Evolutionary conservation across 2,329 filamentous ascomycete genomes (phyloP).

Genomic region (Arachnopeziza araneosa): DNA sequence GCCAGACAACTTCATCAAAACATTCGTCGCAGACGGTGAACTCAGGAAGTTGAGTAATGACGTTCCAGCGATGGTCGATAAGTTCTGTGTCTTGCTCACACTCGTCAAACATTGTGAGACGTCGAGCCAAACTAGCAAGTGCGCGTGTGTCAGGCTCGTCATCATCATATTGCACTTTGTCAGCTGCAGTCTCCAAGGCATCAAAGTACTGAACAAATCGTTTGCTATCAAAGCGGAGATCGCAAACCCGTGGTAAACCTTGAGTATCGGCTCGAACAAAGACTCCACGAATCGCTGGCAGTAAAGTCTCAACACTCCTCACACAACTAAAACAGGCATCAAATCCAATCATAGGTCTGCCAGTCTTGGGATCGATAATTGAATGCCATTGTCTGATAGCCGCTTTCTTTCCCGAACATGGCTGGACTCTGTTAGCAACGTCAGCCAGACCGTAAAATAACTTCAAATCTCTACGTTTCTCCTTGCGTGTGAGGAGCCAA

Average conservation of each 20-base stretch:
- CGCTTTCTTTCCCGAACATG: constrained; percentile 52
- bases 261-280: constrained; percentile 47
- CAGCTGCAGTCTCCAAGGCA: constrained; percentile 51
- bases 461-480: constrained; percentile 58
- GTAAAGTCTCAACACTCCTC: constrained; percentile 63
- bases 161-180: constrained; percentile 37
- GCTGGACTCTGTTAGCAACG: constrained; percentile 50
- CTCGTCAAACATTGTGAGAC: constrained; percentile 21
- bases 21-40: constrained; percentile 86
- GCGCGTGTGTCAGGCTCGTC: constrained; percentile 22
- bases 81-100: constrained; percentile 39
- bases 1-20: constrained; percentile 73
- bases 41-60: constrained; percentile 67
- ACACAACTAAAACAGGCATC: constrained; percentile 71
- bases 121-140: constrained; percentile 21
- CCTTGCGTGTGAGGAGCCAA: constrained; percentile 73
- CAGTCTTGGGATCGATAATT: constrained; percentile 61
- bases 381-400: constrained; percentile 67
- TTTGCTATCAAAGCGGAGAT: constrained; percentile 56
- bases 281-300: constrained; percentile 64
- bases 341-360: constrained; percentile 63
- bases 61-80: constrained; percentile 67
- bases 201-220: constrained; percentile 57
- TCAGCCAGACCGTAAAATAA: constrained; percentile 65
- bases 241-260: constrained; percentile 54